Evolutionary conservation across 768 basidiomycete species (phyloP), one percentile per base, ranked within the genome.

Genomic region (Russula abietina): DNA sequence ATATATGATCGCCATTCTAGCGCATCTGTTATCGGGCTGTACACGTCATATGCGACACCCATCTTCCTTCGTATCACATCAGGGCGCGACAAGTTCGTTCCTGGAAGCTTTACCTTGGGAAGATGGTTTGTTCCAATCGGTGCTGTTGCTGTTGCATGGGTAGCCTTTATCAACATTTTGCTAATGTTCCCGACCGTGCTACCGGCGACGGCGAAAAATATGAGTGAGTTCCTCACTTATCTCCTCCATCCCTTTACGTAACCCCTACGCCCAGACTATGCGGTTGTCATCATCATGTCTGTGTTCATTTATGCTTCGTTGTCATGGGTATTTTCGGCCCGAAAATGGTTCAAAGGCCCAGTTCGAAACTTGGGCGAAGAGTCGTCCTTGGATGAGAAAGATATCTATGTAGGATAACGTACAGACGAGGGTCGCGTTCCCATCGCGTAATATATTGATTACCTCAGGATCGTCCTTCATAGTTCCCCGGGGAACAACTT

Each of bases 41-140:
- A 89, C 66, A 80, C 82, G 1, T 85, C 83, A 9, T 88, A 89
- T 68, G 81, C 81, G 1, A 76, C 80, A 0, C 87, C 87, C 2
- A 87, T 89, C 55, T 82, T 89, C 66, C 78, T 88, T 36, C 80
- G 87, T 38, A 83, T 89, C 64, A 88, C 87, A 0, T 88, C 81
- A 26, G 87, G 88, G 9, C 76, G 85, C 50, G 67, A 81, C 48
- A 82, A 77, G 68, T 71, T 89, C 14, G 69, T 76, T 10, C 84
- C 84, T 1, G 87, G 88, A 11, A 78, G 79, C 24, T 88, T 89
- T 72, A 72, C 73, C 49, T 77, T 89, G 0, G 87, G 87, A 14
- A 74, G 73, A 57, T 87, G 83, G 84, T 80, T 79, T 57, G 72
- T 80, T 39, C 85, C 84, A 2, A 72, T 86, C 43, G 87, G 87